Evolutionary conservation across 257 asterid genomes (phyloP).

Genomic region (Rauvolfia tetraphylla): DNA sequence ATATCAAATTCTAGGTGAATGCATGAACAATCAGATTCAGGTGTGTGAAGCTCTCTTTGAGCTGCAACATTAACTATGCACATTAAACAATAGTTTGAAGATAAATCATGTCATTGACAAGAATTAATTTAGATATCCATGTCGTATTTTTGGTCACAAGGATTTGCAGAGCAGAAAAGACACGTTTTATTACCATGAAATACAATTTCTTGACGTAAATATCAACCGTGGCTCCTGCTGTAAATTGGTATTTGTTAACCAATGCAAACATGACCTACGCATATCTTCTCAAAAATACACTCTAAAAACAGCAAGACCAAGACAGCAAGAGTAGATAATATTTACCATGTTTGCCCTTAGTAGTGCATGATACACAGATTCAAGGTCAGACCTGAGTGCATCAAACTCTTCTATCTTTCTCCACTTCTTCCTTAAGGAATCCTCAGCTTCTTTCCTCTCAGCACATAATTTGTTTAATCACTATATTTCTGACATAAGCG

Average conservation of each 20-base stretch:
- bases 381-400: conserved; percentile 96
- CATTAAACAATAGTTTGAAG: background rate
- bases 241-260: background rate
- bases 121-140: background rate
- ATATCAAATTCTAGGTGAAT: no score
- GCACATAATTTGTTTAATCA: conserved; percentile 86
- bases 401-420: conserved; percentile 97
- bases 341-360: conserved; percentile 86
- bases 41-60: conserved; percentile 69
- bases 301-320: background rate
- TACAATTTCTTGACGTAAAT: background rate
- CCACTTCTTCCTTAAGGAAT: conserved; percentile 91
- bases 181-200: background rate
- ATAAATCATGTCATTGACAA: background rate
- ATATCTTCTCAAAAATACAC: background rate
- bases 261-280: background rate
- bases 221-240: background rate
- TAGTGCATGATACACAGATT: conserved; percentile 71
- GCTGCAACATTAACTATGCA: conserved; percentile 69
- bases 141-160: background rate
- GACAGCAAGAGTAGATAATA: conserved; percentile 11
- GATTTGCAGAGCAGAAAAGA: background rate
- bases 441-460: conserved; percentile 98
- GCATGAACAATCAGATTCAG: conserved; percentile 74
- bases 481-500: conserved; percentile 75